Evolutionary conservation across 352 stramenopile species (phyloP).

Genomic region (Thalassiosira hispida): DNA sequence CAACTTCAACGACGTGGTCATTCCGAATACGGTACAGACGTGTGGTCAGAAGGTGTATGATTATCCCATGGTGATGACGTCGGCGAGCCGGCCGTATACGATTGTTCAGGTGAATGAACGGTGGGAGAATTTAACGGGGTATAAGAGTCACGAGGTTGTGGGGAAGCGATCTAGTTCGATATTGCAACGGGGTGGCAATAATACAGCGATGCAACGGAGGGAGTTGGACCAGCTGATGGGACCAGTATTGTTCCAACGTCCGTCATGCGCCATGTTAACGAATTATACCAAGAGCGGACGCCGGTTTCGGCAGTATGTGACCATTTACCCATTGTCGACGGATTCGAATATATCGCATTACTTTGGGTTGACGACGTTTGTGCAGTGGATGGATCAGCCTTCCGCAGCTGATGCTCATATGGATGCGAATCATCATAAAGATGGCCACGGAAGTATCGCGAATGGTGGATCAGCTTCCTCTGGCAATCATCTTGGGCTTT

Average conservation of each 20-base stretch:
- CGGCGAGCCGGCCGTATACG: slow-evolving; percentile 78
- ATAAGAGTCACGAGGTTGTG: slow-evolving; percentile 75
- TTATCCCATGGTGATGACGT: slow-evolving; percentile 82
- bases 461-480: too few species aligned
- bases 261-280: slow-evolving; percentile 68
- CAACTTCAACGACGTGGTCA: slow-evolving; percentile 75
- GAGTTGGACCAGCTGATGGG: slow-evolving; percentile 67
- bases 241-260: slow-evolving; percentile 74
- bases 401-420: neutral
- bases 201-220: neutral
- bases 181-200: slow-evolving; percentile 55
- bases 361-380: slow-evolving; percentile 68
- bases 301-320: slow-evolving; percentile 69
- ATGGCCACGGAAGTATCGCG: too few species aligned
- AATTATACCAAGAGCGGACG: slow-evolving; percentile 75
- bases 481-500: too few species aligned
- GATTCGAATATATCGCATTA: slow-evolving; percentile 85
- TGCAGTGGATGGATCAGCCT: slow-evolving; percentile 60
- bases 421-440: too few species aligned
- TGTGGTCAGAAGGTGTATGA: slow-evolving; percentile 75
- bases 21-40: slow-evolving; percentile 84
- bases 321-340: slow-evolving; percentile 77
- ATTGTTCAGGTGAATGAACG: slow-evolving; percentile 84
- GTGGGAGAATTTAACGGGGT: slow-evolving; percentile 84
- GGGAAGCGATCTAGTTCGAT: slow-evolving; percentile 73